phyloP scores from a whole-genome alignment of 108 stramenopile genomes.

The Seminavis robusta region DNA sequence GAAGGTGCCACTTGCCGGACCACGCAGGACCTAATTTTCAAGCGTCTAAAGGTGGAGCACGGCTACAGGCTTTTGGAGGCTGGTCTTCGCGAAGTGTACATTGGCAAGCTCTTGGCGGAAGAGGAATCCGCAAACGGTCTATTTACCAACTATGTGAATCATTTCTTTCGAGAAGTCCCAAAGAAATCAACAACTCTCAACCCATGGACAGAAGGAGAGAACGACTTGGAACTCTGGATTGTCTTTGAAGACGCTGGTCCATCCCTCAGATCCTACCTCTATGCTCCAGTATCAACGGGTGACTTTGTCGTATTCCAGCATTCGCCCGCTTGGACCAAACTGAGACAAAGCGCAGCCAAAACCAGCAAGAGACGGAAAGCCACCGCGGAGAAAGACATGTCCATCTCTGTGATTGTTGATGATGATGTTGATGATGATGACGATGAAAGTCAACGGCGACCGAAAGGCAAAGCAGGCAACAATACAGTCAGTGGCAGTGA shows the following conservation, averaged over 20 bases:
- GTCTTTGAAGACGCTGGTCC: constrained; percentile 76
- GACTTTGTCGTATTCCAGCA: constrained; percentile 73
- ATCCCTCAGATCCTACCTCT: constrained; percentile 71
- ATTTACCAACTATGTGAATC: constrained; percentile 77
- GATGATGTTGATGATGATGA: no score
- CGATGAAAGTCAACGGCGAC: no score
- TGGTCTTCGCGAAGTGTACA: constrained; percentile 77
- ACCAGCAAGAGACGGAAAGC: no score
- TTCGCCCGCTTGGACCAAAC: constrained; percentile 63
- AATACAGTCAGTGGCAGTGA: constrained; percentile 16
- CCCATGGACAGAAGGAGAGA: constrained; percentile 1
- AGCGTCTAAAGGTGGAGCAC: constrained; percentile 61
- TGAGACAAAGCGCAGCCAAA: constrained; percentile 44
- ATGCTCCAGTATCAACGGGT: constrained; percentile 43
- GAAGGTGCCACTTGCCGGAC: no score
- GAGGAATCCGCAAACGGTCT: constrained; percentile 22
- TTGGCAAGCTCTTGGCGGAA: constrained; percentile 56
- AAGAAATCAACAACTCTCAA: constrained; percentile 38
- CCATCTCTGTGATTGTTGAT: no score
- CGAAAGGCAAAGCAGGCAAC: no score
- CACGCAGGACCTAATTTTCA: constrained; percentile 43
- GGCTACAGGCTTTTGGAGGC: constrained; percentile 70
- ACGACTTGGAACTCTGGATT: constrained; percentile 73
- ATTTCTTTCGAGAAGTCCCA: constrained; percentile 68
- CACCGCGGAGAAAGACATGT: no score